Percentiles rank a stretch among this genome's conserved stretches.
These are phyloP conservation scores for Furcasterigmium furcatum DNA, from an alignment of 2,329 filamentous ascomycete species.

Conservation along the genomic window DNA sequence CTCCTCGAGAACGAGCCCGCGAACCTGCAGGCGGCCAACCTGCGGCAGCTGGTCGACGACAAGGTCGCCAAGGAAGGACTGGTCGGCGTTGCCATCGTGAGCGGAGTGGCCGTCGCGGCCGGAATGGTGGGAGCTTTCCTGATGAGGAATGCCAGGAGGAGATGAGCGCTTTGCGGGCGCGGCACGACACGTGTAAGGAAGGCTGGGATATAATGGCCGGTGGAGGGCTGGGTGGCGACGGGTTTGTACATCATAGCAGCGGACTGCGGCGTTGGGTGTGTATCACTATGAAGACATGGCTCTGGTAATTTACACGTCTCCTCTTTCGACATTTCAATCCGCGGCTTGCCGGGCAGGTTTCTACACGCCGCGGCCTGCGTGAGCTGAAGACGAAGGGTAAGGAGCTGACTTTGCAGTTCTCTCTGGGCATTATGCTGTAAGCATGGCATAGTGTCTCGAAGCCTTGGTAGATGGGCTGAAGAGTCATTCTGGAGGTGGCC, in stretches of 20 bases:
- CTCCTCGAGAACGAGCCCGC: constrained; percentile 86
- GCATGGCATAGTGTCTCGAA: too few relatives aligned
- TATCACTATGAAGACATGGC: neutral
- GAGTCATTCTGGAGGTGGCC: too few relatives aligned
- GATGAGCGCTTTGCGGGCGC: constrained; percentile 25
- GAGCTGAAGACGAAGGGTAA: too few relatives aligned
- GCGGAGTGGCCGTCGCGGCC: constrained; percentile 86
- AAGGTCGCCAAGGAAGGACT: constrained; percentile 93
- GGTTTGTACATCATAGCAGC: neutral
- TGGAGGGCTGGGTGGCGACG: neutral
- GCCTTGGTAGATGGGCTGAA: too few relatives aligned
- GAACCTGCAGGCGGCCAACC: constrained; percentile 85
- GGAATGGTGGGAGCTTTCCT: constrained; percentile 90
- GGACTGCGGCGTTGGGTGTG: neutral
- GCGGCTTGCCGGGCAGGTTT: too few relatives aligned
- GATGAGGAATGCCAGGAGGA: constrained; percentile 69
- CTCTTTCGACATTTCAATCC: too few relatives aligned
- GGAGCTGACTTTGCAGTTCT: too few relatives aligned
- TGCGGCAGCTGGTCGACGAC: constrained; percentile 88
- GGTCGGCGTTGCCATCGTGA: constrained; percentile 91
- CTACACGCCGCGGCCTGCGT: too few relatives aligned
- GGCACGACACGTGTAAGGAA: neutral
- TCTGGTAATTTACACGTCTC: neutral
- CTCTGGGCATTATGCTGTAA: too few relatives aligned
- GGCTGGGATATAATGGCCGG: too few relatives aligned